Percentiles rank a stretch among this genome's conserved stretches.
These are phyloP conservation scores for Fusarium multiceps DNA, from an alignment of 2,329 filamentous ascomycete genomes.

Conservation along the genomic window DNA sequence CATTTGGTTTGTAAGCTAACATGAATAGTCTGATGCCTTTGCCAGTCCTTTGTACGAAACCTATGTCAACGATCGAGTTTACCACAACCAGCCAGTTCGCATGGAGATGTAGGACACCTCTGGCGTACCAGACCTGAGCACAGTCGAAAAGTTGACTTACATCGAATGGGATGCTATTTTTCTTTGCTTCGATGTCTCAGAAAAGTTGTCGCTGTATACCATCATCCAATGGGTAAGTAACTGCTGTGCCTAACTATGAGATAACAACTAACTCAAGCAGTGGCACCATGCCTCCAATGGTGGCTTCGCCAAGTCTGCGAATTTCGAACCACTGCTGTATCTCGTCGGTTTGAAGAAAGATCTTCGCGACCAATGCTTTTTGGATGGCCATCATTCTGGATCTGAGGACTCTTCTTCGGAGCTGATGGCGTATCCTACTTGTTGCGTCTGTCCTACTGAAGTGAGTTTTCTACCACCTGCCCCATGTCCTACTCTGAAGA, in stretches of 20 bases:
- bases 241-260: rapidly evolving
- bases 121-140: constrained; percentile 52
- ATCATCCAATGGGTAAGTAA: constrained; percentile 52
- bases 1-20: not conserved
- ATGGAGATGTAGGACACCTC: constrained; percentile 57
- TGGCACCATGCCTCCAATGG: constrained; percentile 46
- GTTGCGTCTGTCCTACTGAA: constrained; percentile 49
- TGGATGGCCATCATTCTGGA: constrained; percentile 35
- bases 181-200: constrained; percentile 54
- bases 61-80: constrained; percentile 46
- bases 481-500: not conserved
- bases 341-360: constrained; percentile 54
- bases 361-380: constrained; percentile 41
- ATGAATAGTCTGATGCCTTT: constrained; percentile 48
- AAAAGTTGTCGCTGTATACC: constrained; percentile 49
- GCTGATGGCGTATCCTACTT: constrained; percentile 41
- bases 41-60: constrained; percentile 51
- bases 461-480: constrained; percentile 21
- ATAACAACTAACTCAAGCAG: constrained; percentile 30
- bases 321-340: constrained; percentile 44
- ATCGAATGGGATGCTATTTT: constrained; percentile 54
- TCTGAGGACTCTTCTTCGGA: constrained; percentile 11
- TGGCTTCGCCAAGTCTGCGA: constrained; percentile 44
- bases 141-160: constrained; percentile 50
- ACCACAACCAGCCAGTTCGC: constrained; percentile 42